Percentiles rank a stretch among this genome's conserved stretches.
Evolutionary conservation across 2,329 filamentous ascomycete species (phyloP).

Genomic region (Arthrobotrys entomopaga): DNA sequence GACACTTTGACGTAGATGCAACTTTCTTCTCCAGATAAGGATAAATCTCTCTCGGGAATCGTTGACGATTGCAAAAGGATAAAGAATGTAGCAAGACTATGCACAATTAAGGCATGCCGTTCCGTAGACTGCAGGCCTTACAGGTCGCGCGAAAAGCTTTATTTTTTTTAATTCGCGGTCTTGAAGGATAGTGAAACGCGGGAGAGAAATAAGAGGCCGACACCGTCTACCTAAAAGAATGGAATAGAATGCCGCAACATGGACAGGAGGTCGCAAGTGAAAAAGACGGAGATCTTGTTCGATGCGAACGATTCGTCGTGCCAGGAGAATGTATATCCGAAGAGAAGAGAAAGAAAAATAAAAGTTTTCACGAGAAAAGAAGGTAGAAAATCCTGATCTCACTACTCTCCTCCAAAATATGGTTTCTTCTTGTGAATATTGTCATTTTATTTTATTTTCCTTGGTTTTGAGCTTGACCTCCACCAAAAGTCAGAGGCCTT

Average conservation of each 20-base stretch:
- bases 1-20: conserved; percentile 19
- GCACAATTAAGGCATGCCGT: conserved; percentile 38
- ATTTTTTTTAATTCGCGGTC: conserved; percentile 10
- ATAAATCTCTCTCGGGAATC: conserved; percentile 17
- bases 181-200: conserved; percentile 31
- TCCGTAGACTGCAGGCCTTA: conserved; percentile 26
- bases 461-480: conserved; percentile 43
- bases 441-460: conserved; percentile 32
- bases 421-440: conserved; percentile 53
- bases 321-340: conserved; percentile 30
- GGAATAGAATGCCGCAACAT: conserved; percentile 53
- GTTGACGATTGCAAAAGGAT: conserved; percentile 35
- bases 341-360: conserved; percentile 19
- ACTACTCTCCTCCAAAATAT: conserved; percentile 49
- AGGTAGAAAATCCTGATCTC: conserved; percentile 50
- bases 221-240: conserved; percentile 55
- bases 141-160: conserved; percentile 15
- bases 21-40: conserved; percentile 29
- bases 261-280: conserved; percentile 41
- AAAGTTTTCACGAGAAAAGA: conserved; percentile 33
- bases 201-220: conserved; percentile 34
- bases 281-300: conserved; percentile 15
- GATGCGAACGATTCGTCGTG: conserved; percentile 34
- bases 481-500: conserved; percentile 31
- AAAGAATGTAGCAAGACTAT: conserved; percentile 35